Base-by-base conservation (phyloP, 108 stramenopile species). In the Nitzschia sp. region DNA sequence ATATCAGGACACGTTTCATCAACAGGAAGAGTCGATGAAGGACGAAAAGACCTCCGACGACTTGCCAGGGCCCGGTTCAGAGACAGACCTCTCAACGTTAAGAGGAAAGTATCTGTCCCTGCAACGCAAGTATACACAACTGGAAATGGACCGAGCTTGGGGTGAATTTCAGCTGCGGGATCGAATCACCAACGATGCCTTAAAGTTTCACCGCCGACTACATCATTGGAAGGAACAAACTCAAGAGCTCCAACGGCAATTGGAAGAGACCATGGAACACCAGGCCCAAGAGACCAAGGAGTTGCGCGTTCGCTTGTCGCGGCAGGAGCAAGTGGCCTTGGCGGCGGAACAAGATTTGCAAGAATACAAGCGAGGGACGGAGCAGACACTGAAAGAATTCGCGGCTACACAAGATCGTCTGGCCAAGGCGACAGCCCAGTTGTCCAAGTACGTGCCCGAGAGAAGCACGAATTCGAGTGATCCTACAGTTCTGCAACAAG, bases 121-220 rank as follows among this genome's bases (percentile, higher is more conserved):
- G 1, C 64, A 74, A 59, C 31, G 15, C 5, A 31, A 34, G 47
- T 66, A 66, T 47, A 47, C 53, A 3, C 25, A 66, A 45, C 31
- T 74, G 23, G 55, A 74, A 63, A 66, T 64, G 33, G 53, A 74
- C 36, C 64, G 73, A 3, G 54, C 56, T 21, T 74, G 61, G 58
- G 47, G 55, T 16, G 73, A 74, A 60, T 74, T 74, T 52, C 73
- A 74, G 25, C 19, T 74, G 48, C 56, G 73, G n/a, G 50, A 74
- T 60, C 73, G 73, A 4, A 74, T 74, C 48, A 66, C 65, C 1
- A 74, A 66, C 19, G 73, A 74, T 59, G 44, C 63, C 2, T 52
- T 74, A 28, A 74, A 74, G 44, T 74, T 64, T 32, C 73, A 74
- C 25, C 56, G 58, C 26, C 56, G 73, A 35, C 21, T 74, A 9